phyloP scores from a whole-genome alignment of 495 filamentous ascomycete genomes.

The Xylaria longipes region DNA sequence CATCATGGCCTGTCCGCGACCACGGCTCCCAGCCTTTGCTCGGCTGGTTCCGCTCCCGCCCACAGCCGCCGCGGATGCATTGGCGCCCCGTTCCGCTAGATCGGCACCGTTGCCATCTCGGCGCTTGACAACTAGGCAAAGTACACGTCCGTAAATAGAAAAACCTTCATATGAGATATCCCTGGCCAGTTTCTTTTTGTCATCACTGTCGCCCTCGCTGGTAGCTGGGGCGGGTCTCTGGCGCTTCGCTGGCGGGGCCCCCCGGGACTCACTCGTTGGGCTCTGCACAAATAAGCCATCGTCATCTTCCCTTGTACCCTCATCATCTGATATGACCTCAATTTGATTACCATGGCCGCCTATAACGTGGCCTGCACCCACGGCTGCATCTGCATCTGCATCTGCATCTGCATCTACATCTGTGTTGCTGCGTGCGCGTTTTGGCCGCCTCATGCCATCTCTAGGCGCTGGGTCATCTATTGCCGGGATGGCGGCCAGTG shows the following conservation, averaged over 20 bases:
- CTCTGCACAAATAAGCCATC: slow-evolving; percentile 48
- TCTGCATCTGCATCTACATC: slow-evolving; percentile 37
- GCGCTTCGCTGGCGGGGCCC: slow-evolving; percentile 55
- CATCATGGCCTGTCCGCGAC: slow-evolving; percentile 77
- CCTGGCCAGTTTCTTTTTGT: slow-evolving; percentile 88
- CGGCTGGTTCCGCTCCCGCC: slow-evolving; percentile 36
- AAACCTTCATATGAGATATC: slow-evolving; percentile 93
- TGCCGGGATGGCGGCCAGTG: slow-evolving; percentile 53
- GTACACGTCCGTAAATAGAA: slow-evolving; percentile 87
- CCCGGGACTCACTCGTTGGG: slow-evolving; percentile 30
- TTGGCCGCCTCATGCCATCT: slow-evolving; percentile 37
- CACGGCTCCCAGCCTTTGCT: slow-evolving; percentile 40
- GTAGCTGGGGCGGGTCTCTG: slow-evolving; percentile 47
- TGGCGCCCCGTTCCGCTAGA: slow-evolving; percentile 34
- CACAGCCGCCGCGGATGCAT: slow-evolving; percentile 32
- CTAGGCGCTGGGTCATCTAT: slow-evolving; percentile 41
- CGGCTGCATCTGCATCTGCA: slow-evolving; percentile 39
- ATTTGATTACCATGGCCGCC: slow-evolving; percentile 25
- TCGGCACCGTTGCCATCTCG: slow-evolving; percentile 43
- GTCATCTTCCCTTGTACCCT: slow-evolving; percentile 33
- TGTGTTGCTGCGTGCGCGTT: slow-evolving; percentile 38
- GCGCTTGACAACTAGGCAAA: slow-evolving; percentile 86
- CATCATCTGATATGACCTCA: slow-evolving; percentile 36
- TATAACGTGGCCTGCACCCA: slow-evolving; percentile 31
- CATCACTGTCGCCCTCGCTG: slow-evolving; percentile 61